Percentiles rank a stretch among this genome's conserved stretches.
These are phyloP conservation scores for Homolaphlyctis polyrhiza DNA, from an alignment of 371 early-diverging fungal genomes.

Conservation along the genomic window DNA sequence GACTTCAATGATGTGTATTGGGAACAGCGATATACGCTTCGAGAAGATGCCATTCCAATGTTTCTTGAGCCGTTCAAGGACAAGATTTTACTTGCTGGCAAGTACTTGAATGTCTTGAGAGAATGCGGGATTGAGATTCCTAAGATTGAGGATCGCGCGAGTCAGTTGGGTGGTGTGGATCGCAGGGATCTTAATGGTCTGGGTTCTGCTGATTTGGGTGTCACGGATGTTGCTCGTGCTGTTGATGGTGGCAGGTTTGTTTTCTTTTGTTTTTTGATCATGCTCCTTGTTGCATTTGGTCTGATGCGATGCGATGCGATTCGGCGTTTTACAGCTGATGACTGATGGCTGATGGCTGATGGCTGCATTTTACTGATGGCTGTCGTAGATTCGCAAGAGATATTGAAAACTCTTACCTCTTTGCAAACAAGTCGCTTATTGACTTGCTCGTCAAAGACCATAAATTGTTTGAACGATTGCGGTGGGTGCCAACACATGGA, in stretches of 20 bases:
- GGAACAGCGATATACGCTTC: slow-evolving; percentile 73
- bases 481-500: slow-evolving; percentile 49
- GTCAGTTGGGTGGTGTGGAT: not conserved
- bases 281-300: slow-evolving; percentile 7
- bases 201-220: slow-evolving; percentile 31
- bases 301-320: too few species aligned
- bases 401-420: slow-evolving; percentile 70
- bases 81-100: slow-evolving; percentile 86
- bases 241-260: slow-evolving; percentile 58
- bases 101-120: slow-evolving; percentile 87
- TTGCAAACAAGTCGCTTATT: slow-evolving; percentile 63
- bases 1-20: slow-evolving; percentile 80
- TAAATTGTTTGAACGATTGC: slow-evolving; percentile 63
- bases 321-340: too few species aligned
- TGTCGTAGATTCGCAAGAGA: slow-evolving; percentile 67
- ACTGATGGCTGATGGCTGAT: slow-evolving; percentile 5
- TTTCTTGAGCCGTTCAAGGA: slow-evolving; percentile 68
- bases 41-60: slow-evolving; percentile 62
- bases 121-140: slow-evolving; percentile 54
- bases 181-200: not conserved
- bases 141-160: slow-evolving; percentile 8
- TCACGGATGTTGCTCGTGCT: slow-evolving; percentile 44
- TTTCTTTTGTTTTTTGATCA: not conserved
- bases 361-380: too few species aligned
- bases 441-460: slow-evolving; percentile 48